Evolutionary conservation across 192 early-diverging fungal species (phyloP), one percentile per base, ranked within the genome.

Genomic region (Coemansia asiatica): DNA sequence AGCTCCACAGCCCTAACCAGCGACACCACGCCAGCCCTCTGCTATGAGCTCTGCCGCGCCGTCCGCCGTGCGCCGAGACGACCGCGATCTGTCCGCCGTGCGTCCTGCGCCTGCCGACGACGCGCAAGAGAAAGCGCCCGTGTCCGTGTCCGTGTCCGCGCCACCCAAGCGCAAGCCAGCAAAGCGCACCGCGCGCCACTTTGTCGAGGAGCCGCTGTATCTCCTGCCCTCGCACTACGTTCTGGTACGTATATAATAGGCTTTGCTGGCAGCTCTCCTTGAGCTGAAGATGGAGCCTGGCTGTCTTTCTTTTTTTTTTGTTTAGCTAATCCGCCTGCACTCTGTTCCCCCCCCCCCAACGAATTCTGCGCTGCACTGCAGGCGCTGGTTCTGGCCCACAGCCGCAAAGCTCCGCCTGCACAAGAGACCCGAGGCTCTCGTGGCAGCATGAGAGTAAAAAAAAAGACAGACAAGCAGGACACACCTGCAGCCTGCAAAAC

Each of bases 161-260:
- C 19, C 56, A 10, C 13, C 56, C 31, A 74, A 64, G 35, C 78
- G 78, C 28, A 81, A 81, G 61, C 69, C 72, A 33, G 69, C 63
- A 25, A 71, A 72, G 56, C 72, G 78, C 49, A 28, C 66, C 13
- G 61, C 72, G 21, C 65, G 78, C 26, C 69, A 74, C 44, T 81
- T 75, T 81, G 78, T 81, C 21, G 78, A 81, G 25, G 78, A 81
- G 67, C 78, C 78, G 23, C 61, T 81, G 66, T 81, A 75, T 44
- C 56, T 81, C 38, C 31, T 72, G 27, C 72, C 78, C 36, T 51
- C 72, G 18, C 78, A 81, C 50, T 81, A 69, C 57, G 60, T 61
- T 23, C 63, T 81, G 73, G 77, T 80, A 80, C 55, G 76, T 67
- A 22, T 44, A 44, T 44, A 15, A 13, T 16, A n/a, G n/a, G n/a